phyloP scores from a whole-genome alignment of 2,329 filamentous ascomycete genomes.

The Xylaria sp. region DNA sequence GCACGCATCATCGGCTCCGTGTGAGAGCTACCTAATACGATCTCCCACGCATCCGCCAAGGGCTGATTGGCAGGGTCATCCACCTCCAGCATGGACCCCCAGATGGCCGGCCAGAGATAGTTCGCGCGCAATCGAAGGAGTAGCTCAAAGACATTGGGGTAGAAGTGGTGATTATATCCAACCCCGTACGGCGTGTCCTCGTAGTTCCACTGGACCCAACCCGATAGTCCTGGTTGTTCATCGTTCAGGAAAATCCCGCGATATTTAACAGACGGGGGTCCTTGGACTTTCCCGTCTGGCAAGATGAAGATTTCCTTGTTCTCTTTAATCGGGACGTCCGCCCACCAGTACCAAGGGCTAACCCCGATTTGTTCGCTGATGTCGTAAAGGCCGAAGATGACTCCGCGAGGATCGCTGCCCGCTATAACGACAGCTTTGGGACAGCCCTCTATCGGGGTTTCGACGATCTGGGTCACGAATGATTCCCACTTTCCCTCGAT shows the following conservation, averaged over 20 bases:
- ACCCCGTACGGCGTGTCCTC: conserved; percentile 57
- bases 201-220: conserved; percentile 66
- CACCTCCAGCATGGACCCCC: conserved; percentile 77
- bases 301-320: conserved; percentile 66
- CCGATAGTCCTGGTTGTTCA: conserved; percentile 73
- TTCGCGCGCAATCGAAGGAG: conserved; percentile 76
- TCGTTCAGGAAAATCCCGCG: conserved; percentile 78
- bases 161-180: conserved; percentile 70
- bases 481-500: conserved; percentile 76
- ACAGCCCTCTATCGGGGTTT: conserved; percentile 66
- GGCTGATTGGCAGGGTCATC: conserved; percentile 76
- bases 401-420: conserved; percentile 66
- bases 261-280: conserved; percentile 71
- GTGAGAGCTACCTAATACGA: conserved; percentile 78
- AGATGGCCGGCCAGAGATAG: conserved; percentile 78
- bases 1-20: conserved; percentile 76
- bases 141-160: conserved; percentile 75
- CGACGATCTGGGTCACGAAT: conserved; percentile 68
- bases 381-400: conserved; percentile 77
- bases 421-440: conserved; percentile 72
- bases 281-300: conserved; percentile 64
- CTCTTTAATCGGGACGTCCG: conserved; percentile 66
- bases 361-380: conserved; percentile 79
- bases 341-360: conserved; percentile 76
- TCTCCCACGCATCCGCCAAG: conserved; percentile 76